Percentiles rank a stretch among this genome's conserved stretches.
phyloP scores from a whole-genome alignment of 805 yeast genomes.

The Metschnikowia kunwiensis region DNA sequence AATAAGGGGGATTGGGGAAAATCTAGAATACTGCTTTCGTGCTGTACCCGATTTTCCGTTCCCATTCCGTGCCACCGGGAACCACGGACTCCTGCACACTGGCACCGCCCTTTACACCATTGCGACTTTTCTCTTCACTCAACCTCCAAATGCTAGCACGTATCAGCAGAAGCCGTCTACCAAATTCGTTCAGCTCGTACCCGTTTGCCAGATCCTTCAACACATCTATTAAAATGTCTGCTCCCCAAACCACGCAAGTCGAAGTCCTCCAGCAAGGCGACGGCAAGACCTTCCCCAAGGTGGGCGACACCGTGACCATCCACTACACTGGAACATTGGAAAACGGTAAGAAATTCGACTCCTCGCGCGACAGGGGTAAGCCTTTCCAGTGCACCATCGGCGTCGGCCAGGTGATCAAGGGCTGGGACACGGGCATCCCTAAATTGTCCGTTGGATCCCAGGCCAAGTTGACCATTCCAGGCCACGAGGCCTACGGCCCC shows the following conservation, averaged over 20 bases:
- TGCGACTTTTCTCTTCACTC: slow-evolving; percentile 5
- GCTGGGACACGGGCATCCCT: slow-evolving; percentile 96
- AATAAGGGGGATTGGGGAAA: too few species aligned
- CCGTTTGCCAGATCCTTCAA: slow-evolving; percentile 7
- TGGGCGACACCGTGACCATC: slow-evolving; percentile 86
- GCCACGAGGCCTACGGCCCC: slow-evolving; percentile 87
- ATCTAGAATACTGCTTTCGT: too few species aligned
- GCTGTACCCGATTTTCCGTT: background rate
- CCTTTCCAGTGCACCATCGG: slow-evolving; percentile 95
- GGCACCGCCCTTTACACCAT: background rate
- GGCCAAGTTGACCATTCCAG: slow-evolving; percentile 90
- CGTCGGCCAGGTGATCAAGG: slow-evolving; percentile 93
- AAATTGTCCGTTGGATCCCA: slow-evolving; percentile 89
- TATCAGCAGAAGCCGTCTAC: slow-evolving; percentile 11
- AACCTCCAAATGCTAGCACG: slow-evolving; percentile 11
- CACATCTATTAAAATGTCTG: slow-evolving; percentile 28
- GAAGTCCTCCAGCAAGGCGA: slow-evolving; percentile 62
- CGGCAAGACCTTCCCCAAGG: slow-evolving; percentile 79
- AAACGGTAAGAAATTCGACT: slow-evolving; percentile 94
- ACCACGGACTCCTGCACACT: slow-evolving; percentile 4
- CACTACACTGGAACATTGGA: slow-evolving; percentile 95
- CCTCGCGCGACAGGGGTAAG: slow-evolving; percentile 90
- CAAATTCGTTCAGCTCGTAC: slow-evolving; percentile 9
- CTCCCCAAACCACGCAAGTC: slow-evolving; percentile 40
- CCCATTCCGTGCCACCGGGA: background rate